Evolutionary conservation across 1,284 basidiomycete species (phyloP).

Genomic region (Neonothopanus nambi): DNA sequence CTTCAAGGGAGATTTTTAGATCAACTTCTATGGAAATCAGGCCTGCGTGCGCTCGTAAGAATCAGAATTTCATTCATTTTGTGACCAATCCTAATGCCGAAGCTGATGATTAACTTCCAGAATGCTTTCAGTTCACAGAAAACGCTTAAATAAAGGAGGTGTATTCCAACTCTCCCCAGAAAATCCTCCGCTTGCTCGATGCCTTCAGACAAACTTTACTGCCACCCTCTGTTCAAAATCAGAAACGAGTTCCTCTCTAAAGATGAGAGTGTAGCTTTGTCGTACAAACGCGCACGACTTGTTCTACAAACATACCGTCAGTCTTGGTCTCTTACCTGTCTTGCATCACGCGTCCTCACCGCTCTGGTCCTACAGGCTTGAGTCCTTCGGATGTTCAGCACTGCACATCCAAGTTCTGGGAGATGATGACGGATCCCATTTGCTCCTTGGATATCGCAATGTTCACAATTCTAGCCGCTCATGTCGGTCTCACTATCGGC

Average conservation of each 20-base stretch:
- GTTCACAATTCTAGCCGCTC: slow-evolving; percentile 48
- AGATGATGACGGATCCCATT: slow-evolving; percentile 50
- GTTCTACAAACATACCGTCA: slow-evolving; percentile 49
- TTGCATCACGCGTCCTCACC: slow-evolving; percentile 5
- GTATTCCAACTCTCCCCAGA: slow-evolving; percentile 11
- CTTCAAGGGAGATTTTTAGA: too few relatives aligned
- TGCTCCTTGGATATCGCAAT: slow-evolving; percentile 47
- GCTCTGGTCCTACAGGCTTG: slow-evolving; percentile 31
- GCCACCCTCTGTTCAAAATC: slow-evolving; percentile 45
- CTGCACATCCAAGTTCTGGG: slow-evolving; percentile 48
- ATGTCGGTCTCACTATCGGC: slow-evolving; percentile 50
- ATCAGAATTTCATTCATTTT: too few relatives aligned
- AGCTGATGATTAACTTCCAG: neutral
- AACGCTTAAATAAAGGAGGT: neutral
- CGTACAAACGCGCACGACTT: slow-evolving; percentile 47
- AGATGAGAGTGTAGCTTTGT: slow-evolving; percentile 46
- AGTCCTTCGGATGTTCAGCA: slow-evolving; percentile 44
- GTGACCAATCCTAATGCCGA: too few relatives aligned
- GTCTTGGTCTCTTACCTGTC: slow-evolving; percentile 19
- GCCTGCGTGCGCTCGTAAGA: too few relatives aligned
- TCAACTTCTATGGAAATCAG: too few relatives aligned
- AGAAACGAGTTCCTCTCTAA: slow-evolving; percentile 42
- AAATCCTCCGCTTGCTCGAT: slow-evolving; percentile 22
- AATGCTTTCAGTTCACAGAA: neutral
- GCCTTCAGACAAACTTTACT: slow-evolving; percentile 35